Conservation (phyloP, 78 protist genomes). For the slime mould (Dictyostelium discoideum) region DNA sequence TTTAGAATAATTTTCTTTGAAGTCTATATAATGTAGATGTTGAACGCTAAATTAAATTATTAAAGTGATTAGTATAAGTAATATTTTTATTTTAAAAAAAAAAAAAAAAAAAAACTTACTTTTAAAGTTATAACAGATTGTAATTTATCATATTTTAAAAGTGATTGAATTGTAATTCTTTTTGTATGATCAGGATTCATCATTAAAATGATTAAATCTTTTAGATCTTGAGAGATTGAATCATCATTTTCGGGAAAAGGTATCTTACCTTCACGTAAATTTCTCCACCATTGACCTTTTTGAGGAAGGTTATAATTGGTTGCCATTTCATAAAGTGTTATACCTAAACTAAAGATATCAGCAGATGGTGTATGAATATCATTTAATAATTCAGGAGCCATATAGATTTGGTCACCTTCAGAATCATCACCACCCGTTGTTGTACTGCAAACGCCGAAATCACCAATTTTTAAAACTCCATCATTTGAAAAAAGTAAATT, state of each 20-base stretch:
- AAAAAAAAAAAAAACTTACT: background rate
- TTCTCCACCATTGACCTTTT: conserved; percentile 64
- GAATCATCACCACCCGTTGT: background rate
- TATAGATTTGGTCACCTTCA: conserved; percentile 70
- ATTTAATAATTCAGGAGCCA: conserved; percentile 64
- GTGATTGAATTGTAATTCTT: conserved; percentile 29
- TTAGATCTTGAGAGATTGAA: conserved; percentile 15
- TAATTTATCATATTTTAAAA: conserved; percentile 9
- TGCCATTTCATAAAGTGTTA: conserved; percentile 29
- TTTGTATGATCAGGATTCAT: conserved; percentile 50
- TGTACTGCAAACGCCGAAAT: conserved; percentile 85
- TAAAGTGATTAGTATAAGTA: no score
- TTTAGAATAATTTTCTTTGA: conserved; percentile 15
- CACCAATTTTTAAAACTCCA: conserved; percentile 81
- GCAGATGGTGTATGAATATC: conserved; percentile 45
- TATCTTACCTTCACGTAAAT: conserved; percentile 40
- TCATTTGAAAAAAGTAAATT: conserved; percentile 79
- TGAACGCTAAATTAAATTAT: background rate
- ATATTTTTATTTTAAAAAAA: background rate
- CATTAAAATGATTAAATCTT: conserved; percentile 32
- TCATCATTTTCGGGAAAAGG: conserved; percentile 24
- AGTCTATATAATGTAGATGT: conserved; percentile 12
- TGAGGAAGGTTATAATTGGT: conserved; percentile 46
- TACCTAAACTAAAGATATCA: conserved; percentile 74
- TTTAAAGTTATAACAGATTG: background rate